A percentile compares a stretch with the other conserved stretches of the same genome.
Evolutionary conservation across 192 early-diverging fungal species (phyloP).

Genomic region (Coemansia aciculifera): DNA sequence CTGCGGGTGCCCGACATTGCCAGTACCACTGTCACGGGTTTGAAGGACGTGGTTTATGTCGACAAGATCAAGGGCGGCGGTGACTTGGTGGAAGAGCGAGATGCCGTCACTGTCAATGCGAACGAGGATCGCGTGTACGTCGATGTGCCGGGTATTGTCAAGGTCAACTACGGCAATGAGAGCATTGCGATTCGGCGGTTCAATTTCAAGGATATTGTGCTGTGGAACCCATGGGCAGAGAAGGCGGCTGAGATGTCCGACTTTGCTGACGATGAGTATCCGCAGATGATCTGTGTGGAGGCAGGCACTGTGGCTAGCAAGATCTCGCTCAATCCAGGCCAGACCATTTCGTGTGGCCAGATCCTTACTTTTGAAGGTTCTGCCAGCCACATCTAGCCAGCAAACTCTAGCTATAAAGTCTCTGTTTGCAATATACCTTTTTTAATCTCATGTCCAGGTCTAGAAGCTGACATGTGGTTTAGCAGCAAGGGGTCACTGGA

Average conservation of each 20-base stretch:
- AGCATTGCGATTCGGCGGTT: slow-evolving; percentile 28
- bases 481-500: background rate
- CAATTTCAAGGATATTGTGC: slow-evolving; percentile 62
- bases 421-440: background rate
- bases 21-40: slow-evolving; percentile 62
- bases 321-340: slow-evolving; percentile 65
- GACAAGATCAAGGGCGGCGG: slow-evolving; percentile 70
- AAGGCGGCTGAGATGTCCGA: slow-evolving; percentile 88
- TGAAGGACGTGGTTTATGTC: slow-evolving; percentile 61
- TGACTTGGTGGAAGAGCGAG: slow-evolving; percentile 48
- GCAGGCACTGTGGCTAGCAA: slow-evolving; percentile 69
- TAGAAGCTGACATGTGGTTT: too few species aligned
- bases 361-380: slow-evolving; percentile 43
- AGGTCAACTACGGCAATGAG: slow-evolving; percentile 27
- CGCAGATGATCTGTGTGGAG: slow-evolving; percentile 90
- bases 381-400: background rate
- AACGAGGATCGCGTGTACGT: slow-evolving; percentile 89
- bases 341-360: slow-evolving; percentile 75
- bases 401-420: background rate
- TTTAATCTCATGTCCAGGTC: too few species aligned
- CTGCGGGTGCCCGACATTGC: slow-evolving; percentile 69
- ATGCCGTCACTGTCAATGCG: slow-evolving; percentile 59
- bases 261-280: slow-evolving; percentile 85
- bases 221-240: slow-evolving; percentile 97
- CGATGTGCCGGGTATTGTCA: slow-evolving; percentile 59